Evolutionary conservation across 495 filamentous ascomycete species (phyloP).

Genomic region (Neurospora sp.): DNA sequence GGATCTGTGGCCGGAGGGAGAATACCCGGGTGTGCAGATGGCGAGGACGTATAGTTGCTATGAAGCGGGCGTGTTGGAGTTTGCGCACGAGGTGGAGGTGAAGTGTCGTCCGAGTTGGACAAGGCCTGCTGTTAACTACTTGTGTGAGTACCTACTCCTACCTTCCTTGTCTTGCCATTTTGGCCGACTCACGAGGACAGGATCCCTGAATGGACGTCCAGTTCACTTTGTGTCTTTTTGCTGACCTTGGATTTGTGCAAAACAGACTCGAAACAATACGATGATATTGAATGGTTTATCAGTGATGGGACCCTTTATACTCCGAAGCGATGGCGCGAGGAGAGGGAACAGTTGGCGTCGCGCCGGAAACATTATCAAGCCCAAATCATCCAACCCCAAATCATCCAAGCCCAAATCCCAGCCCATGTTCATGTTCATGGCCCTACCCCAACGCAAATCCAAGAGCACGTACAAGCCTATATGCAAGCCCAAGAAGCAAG

Average conservation of each 20-base stretch:
- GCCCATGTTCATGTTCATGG: neutral
- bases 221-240: neutral
- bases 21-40: neutral
- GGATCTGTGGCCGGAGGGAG: neutral
- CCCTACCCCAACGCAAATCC: neutral
- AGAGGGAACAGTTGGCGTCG: neutral
- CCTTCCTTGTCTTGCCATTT: neutral
- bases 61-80: neutral
- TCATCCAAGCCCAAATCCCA: neutral
- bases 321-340: neutral
- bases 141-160: neutral
- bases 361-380: neutral
- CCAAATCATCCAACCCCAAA: neutral
- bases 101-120: neutral
- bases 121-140: neutral
- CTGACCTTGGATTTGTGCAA: neutral
- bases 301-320: neutral
- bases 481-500: neutral
- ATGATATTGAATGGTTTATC: fast-evolving
- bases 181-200: neutral
- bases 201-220: neutral
- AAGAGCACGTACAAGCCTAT: neutral
- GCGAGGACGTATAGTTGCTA: neutral
- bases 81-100: neutral
- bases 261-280: neutral